Conservation (phyloP, 352 stramenopile genomes). For the Phytophthora kernoviae region DNA sequence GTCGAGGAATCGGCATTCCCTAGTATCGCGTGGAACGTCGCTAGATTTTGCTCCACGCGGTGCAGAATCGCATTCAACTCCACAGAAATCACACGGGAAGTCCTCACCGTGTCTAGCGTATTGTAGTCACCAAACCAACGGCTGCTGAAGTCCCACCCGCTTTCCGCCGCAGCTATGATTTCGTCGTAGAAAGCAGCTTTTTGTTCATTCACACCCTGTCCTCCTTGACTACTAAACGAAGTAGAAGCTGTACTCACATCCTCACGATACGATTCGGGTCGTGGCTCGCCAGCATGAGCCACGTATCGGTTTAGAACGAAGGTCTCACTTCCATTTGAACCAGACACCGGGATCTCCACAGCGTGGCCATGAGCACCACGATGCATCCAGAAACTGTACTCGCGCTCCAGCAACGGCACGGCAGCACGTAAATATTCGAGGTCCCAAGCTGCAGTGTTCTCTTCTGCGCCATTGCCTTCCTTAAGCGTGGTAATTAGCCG, state of each 20-base stretch:
- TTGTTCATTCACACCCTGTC: constrained; percentile 44
- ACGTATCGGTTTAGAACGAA: constrained; percentile 84
- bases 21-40: constrained; percentile 57
- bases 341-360: constrained; percentile 40
- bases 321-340: constrained; percentile 5
- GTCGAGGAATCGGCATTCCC: constrained; percentile 43
- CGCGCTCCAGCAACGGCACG: constrained; percentile 70
- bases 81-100: constrained; percentile 71
- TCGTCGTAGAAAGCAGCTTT: constrained; percentile 84
- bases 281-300: constrained; percentile 68
- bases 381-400: constrained; percentile 90
- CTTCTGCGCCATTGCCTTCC: constrained; percentile 31
- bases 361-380: constrained; percentile 62
- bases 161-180: constrained; percentile 84
- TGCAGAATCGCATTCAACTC: constrained; percentile 89
- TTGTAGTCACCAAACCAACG: constrained; percentile 82
- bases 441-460: constrained; percentile 66
- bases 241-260: constrained; percentile 77
- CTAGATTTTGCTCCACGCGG: constrained; percentile 77
- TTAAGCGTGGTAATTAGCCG: constrained; percentile 51
- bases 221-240: constrained; percentile 32
- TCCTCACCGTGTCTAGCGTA: constrained; percentile 67
- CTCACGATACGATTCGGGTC: constrained; percentile 88
- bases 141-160: constrained; percentile 91
- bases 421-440: constrained; percentile 53